These are phyloP conservation scores for Pholiota molesta DNA, from an alignment of 768 basidiomycete genomes.

Conservation along the genomic window DNA sequence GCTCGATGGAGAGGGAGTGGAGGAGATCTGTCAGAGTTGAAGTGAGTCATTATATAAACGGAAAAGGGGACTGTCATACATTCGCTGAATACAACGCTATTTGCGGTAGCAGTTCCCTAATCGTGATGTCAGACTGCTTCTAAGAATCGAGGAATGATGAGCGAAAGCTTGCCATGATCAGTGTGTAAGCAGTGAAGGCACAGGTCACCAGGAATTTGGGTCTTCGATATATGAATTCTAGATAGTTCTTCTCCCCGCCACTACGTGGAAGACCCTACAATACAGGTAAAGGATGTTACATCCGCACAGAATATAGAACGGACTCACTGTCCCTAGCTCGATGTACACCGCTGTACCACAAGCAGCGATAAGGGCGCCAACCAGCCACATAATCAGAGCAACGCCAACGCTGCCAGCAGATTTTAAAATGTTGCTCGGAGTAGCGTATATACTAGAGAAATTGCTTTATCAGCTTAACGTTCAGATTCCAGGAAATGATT, in stretches of 20 bases:
- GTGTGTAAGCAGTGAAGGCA: conserved; percentile 55
- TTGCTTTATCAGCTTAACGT: not conserved
- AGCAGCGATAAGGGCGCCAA: conserved; percentile 65
- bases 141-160: not conserved
- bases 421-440: conserved; percentile 67
- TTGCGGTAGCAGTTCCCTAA: conserved; percentile 62
- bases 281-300: not conserved
- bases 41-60: not conserved
- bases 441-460: conserved; percentile 63
- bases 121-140: not conserved
- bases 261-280: conserved; percentile 65
- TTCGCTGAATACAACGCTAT: conserved; percentile 72
- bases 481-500: not conserved
- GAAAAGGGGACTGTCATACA: conserved; percentile 41
- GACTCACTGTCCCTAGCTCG: conserved; percentile 70
- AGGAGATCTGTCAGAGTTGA: conserved; percentile 52
- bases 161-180: conserved; percentile 48
- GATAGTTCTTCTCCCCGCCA: conserved; percentile 78
- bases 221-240: conserved; percentile 68
- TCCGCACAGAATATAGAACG: not conserved
- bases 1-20: conserved; percentile 51
- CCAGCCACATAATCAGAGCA: conserved; percentile 68
- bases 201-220: conserved; percentile 68
- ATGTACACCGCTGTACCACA: conserved; percentile 73
- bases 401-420: conserved; percentile 74